Percentiles rank a stretch among this genome's conserved stretches.
Evolutionary conservation across 306 rosid species (phyloP).

Genomic region (Crotalaria pallida): DNA sequence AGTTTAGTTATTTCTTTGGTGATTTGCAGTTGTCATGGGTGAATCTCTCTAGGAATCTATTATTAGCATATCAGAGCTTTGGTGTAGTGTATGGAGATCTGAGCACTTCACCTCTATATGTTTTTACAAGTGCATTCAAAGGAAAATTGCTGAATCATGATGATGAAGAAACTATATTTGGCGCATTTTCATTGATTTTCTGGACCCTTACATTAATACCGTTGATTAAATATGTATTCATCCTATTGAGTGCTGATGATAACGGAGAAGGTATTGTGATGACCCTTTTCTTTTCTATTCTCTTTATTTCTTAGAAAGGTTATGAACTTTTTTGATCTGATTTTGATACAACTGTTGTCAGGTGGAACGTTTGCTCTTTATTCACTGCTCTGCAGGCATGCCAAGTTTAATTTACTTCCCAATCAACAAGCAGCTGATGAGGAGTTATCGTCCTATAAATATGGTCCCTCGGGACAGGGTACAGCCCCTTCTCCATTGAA

Average conservation of each 20-base stretch:
- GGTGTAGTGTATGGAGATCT: conserved; percentile 89
- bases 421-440: conserved; percentile 94
- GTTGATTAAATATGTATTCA: conserved; percentile 64
- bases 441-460: conserved; percentile 72
- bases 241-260: conserved; percentile 76
- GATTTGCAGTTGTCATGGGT: conserved; percentile 55
- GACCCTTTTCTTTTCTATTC: not conserved
- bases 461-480: conserved; percentile 66
- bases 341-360: conserved; percentile 25
- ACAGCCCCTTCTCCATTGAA: conserved; percentile 49
- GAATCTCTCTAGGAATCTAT: conserved; percentile 47
- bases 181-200: conserved; percentile 81
- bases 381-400: conserved; percentile 82
- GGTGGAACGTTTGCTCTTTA: conserved; percentile 93
- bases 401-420: conserved; percentile 78
- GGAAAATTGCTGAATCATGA: conserved; percentile 44
- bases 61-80: conserved; percentile 82
- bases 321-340: conserved; percentile 13
- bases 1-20: conserved; percentile 12
- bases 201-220: conserved; percentile 83
- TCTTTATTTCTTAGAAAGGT: not conserved
- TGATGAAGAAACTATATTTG: conserved; percentile 68
- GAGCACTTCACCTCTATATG: conserved; percentile 86
- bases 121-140: conserved; percentile 54
- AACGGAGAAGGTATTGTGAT: conserved; percentile 65